phyloP scores from a whole-genome alignment of 1,284 basidiomycete species.

The Cutaneotrichosporon cutaneum region DNA sequence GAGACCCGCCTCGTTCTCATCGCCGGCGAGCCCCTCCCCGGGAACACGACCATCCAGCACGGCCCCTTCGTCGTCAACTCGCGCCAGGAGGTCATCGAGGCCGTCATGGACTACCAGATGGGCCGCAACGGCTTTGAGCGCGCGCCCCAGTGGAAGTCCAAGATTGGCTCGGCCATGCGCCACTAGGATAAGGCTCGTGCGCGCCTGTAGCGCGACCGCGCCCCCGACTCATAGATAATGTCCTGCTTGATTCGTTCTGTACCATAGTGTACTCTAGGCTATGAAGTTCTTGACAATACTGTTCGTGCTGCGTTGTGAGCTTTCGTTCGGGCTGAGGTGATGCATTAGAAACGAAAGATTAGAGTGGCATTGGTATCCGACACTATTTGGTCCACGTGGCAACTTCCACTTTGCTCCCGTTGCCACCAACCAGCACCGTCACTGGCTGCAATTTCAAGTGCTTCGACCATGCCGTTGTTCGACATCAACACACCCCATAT shows the following conservation, averaged over 20 bases:
- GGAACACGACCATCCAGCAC: constrained; percentile 74
- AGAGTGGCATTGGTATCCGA: background rate
- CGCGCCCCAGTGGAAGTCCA: constrained; percentile 80
- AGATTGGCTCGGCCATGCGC: constrained; percentile 60
- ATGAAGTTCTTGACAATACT: background rate
- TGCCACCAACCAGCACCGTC: background rate
- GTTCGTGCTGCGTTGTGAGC: no score
- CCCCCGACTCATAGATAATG: background rate
- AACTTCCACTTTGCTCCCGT: background rate
- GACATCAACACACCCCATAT: background rate
- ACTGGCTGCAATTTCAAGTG: background rate
- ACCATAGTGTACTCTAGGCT: constrained; percentile 1
- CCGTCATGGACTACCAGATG: constrained; percentile 75
- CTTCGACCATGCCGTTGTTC: background rate
- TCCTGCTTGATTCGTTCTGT: background rate
- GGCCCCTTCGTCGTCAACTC: constrained; percentile 71
- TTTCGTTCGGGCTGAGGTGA: no score
- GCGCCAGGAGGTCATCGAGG: constrained; percentile 74
- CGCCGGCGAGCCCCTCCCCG: constrained; percentile 79
- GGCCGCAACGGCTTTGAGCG: constrained; percentile 87
- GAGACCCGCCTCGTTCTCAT: constrained; percentile 73
- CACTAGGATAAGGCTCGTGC: constrained; percentile 1
- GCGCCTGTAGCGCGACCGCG: background rate
- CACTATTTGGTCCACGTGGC: background rate
- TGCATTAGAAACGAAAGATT: no score